Conservation (phyloP, 768 basidiomycete species). For the Fibroporia radiculosa region DNA sequence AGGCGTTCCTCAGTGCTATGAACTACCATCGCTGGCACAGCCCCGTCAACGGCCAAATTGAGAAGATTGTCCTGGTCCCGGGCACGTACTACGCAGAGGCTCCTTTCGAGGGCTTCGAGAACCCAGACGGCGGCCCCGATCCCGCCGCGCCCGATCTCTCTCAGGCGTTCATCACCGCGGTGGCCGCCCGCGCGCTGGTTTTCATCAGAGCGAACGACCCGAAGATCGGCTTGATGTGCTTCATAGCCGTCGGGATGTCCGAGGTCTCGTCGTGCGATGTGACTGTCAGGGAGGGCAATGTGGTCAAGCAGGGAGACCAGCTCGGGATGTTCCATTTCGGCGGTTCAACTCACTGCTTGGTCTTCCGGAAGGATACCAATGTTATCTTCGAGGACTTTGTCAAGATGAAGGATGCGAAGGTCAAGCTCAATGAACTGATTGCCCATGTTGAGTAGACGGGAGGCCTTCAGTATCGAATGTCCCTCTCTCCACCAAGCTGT, state of each 20-base stretch:
- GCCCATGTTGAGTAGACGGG: no score
- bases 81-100: conserved; percentile 43
- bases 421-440: no score
- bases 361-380: conserved; percentile 37
- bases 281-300: conserved; percentile 37
- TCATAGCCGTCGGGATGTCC: conserved; percentile 51
- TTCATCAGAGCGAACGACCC: conserved; percentile 48
- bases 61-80: conserved; percentile 35
- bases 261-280: conserved; percentile 57
- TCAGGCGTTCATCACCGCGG: conserved; percentile 34
- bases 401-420: no score
- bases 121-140: conserved; percentile 20
- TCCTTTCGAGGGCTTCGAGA: conserved; percentile 19
- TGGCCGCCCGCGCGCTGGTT: conserved; percentile 44
- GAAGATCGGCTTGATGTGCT: conserved; percentile 47
- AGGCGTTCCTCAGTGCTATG: conserved; percentile 47
- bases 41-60: conserved; percentile 42
- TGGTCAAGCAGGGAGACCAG: conserved; percentile 45
- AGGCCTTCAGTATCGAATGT: no score
- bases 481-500: no score
- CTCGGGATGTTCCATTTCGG: conserved; percentile 61
- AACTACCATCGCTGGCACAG: conserved; percentile 60
- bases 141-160: no score
- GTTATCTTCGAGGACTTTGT: no score
- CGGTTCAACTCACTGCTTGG: conserved; percentile 41